Base-by-base conservation (phyloP, 1,284 basidiomycete species). In the Heliocybe sulcata region DNA sequence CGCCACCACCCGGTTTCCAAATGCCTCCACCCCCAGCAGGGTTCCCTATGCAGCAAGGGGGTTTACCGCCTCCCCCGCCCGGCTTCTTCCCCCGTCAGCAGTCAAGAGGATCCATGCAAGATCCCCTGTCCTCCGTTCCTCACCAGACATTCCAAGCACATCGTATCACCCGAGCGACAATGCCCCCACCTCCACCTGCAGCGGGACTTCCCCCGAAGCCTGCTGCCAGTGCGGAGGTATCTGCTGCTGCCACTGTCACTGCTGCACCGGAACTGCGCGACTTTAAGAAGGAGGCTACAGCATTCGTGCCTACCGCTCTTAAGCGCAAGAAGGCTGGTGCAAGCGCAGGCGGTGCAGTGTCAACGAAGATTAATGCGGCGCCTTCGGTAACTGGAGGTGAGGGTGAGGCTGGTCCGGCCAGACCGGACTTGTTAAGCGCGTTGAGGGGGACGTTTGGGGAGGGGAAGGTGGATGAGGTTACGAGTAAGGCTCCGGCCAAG, bases 281-380 rank as follows among this genome's bases (percentile, higher is more conserved):
- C 67, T 77, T 97, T 60, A 92, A 93, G 72, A 94, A 92, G 68
- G 94, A 98, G 67, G 85, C 88, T 8, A 94, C 92, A 0, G 82
- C 90, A 0, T 97, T 98, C 64, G 83, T 96, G 1, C 94, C 94
- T 3, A 66, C 80, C 3, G 71, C 84, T 2, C 65, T 90, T 53
- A 86, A 85, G 64, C 77, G 83, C 48, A 89, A 83, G 69, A 86
- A 77, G 60, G 67, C 67, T 11, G 66, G 63, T 9, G 61, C 63
- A 23, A 58, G 66, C 3, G 47, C 68, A 23, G 64, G 73, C 10
- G 65, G 76, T 9, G 49, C n/a, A n/a, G n/a, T n/a, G n/a, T n/a
- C 60, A 6, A 23, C 51, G 1, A 79, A 74, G 59, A 63, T 89
- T 42, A 83, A 89, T 60, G 83, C 87, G 1, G 87, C 87, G 0